Base-by-base conservation (phyloP, 495 filamentous ascomycete species). In the Penicillium angulare region DNA sequence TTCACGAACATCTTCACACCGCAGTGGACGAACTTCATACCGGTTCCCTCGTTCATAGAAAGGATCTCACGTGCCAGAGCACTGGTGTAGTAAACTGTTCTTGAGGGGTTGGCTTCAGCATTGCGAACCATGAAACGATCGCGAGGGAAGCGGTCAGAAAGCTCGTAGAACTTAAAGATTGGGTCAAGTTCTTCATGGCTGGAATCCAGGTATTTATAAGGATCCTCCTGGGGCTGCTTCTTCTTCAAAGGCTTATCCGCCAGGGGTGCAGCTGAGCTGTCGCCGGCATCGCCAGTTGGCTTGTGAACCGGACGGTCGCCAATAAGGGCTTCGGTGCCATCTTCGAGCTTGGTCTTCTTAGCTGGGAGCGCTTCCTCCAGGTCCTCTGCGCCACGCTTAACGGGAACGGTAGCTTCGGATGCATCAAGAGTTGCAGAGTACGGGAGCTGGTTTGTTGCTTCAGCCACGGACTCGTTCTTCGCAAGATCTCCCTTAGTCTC, bases 1-100 rank as follows among this genome's bases (percentile, higher is more conserved):
- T 92, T 93, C 68, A 97, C 89, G 67, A 96, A 97, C 85, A 97
- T 96, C 73, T 95, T 95, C 22, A 98, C 89, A 52, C 93, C 93
- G 50, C 87, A 91, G 69, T 98, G 93, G 32, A 97, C 86, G 64
- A 98, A 97, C 69, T 90, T 95, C 68, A 97, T 84, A 21, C 91
- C 90, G 12, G 84, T 84, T 20, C 87, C 87, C 66, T 96, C 90
- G 64, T 97, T 98, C 45, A 80, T 68, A 7, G 70, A 73, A 2
- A 98, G 79, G 45, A 98, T 95, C 53, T 89, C 85, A 12, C 87
- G 84, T 1, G 88, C 87, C 9, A 97, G 77, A n/a, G 81, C 76
- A 47, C 84, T 89, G 42, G 90, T 95, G 75, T 97, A 98, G 78
- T 98, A 98, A 45, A 98, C 90, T 15, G 90, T 89, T 65, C 92